These are phyloP conservation scores for Pistacia vera DNA, from an alignment of 345 rosid species.

Conservation along the genomic window DNA sequence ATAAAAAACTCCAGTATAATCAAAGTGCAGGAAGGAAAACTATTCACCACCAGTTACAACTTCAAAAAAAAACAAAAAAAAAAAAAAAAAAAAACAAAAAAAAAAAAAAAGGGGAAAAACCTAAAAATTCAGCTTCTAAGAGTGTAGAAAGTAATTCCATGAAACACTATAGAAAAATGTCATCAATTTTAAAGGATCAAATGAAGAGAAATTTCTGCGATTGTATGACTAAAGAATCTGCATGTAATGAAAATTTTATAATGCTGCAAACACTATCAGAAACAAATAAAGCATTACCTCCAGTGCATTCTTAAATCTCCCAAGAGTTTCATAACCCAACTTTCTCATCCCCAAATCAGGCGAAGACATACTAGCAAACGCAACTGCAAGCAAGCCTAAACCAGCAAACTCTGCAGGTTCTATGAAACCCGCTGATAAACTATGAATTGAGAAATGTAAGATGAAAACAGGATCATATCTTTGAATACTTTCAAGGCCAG, in stretches of 20 bases:
- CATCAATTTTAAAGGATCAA: neutral
- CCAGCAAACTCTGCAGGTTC: slow-evolving; percentile 84
- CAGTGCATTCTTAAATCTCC: slow-evolving; percentile 56
- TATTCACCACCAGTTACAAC: neutral
- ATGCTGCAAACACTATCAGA: neutral
- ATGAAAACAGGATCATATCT: slow-evolving; percentile 87
- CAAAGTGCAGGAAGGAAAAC: slow-evolving; percentile 15
- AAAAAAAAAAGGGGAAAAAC: no score
- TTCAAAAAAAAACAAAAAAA: neutral
- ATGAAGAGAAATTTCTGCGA: neutral
- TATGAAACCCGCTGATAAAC: slow-evolving; percentile 59
- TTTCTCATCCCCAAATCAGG: slow-evolving; percentile 80
- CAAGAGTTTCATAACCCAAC: slow-evolving; percentile 75
- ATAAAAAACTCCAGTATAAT: neutral
- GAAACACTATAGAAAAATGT: neutral
- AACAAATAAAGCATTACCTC: slow-evolving; percentile 58
- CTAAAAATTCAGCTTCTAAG: neutral
- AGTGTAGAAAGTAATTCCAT: neutral
- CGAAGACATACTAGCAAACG: slow-evolving; percentile 83
- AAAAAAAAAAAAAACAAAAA: no score
- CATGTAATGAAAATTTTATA: neutral
- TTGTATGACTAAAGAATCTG: slow-evolving; percentile 1
- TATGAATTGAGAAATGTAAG: slow-evolving; percentile 65
- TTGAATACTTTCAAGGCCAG: slow-evolving; percentile 31
- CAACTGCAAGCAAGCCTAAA: slow-evolving; percentile 88